phyloP scores from a whole-genome alignment of 2,329 filamentous ascomycete genomes.

The Leptosphaerulina australis region DNA sequence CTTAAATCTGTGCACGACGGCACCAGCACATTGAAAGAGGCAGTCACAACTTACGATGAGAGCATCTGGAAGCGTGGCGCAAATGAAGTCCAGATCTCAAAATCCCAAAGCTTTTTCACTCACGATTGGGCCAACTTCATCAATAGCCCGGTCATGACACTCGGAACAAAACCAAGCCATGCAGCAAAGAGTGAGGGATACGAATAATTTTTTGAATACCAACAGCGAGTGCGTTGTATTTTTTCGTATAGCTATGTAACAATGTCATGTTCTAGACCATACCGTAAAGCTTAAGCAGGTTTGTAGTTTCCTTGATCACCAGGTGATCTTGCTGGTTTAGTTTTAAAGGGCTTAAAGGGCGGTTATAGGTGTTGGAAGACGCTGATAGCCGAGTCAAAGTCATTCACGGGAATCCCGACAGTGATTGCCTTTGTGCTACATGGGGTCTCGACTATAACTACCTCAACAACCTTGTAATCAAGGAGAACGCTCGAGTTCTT shows the following conservation, averaged over 20 bases:
- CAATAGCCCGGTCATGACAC: slow-evolving; percentile 38
- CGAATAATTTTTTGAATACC: slow-evolving; percentile 6
- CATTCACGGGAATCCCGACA: slow-evolving; percentile 24
- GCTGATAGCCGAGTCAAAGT: slow-evolving; percentile 17
- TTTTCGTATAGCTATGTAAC: background rate
- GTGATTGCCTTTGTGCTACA: slow-evolving; percentile 33
- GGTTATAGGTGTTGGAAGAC: slow-evolving; percentile 9
- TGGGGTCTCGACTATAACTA: slow-evolving; percentile 26
- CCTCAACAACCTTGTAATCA: slow-evolving; percentile 28
- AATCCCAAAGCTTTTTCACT: slow-evolving; percentile 41
- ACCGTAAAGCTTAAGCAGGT: slow-evolving; percentile 33
- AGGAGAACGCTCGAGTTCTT: slow-evolving; percentile 22
- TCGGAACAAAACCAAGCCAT: slow-evolving; percentile 40
- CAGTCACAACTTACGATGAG: slow-evolving; percentile 36
- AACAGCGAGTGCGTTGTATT: background rate
- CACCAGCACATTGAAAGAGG: slow-evolving; percentile 16
- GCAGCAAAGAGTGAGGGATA: slow-evolving; percentile 38
- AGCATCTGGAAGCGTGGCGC: slow-evolving; percentile 37
- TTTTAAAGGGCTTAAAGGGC: no score
- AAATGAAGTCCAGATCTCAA: slow-evolving; percentile 43
- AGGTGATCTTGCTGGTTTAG: no score
- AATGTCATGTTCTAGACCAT: background rate
- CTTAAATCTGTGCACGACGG: slow-evolving; percentile 27
- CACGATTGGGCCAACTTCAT: slow-evolving; percentile 42
- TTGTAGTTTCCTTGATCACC: no score